A percentile compares a stretch with the other conserved stretches of the same genome.
phyloP scores from a whole-genome alignment of 1,139 yeast species.

The Zygosaccharomyces pseudobailii region DNA sequence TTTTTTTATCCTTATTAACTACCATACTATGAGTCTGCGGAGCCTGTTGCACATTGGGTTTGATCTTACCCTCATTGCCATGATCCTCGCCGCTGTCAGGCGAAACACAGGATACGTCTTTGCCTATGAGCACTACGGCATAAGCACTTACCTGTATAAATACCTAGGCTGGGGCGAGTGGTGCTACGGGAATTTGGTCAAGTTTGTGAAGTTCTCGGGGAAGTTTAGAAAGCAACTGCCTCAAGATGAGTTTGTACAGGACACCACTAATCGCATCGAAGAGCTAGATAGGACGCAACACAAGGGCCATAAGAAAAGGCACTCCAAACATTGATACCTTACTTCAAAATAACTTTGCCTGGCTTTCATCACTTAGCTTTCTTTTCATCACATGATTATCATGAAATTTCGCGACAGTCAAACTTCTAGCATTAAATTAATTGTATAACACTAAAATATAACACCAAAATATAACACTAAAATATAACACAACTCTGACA shows the following conservation, averaged over 20 bases:
- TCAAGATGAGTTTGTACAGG: constrained; percentile 14
- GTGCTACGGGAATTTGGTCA: constrained; percentile 42
- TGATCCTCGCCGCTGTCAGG: constrained; percentile 60
- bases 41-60: constrained; percentile 38
- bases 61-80: constrained; percentile 55
- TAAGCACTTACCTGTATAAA: constrained; percentile 49
- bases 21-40: constrained; percentile 24
- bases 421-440: not conserved
- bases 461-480: not conserved
- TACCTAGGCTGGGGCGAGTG: constrained; percentile 51
- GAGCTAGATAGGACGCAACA: constrained; percentile 7
- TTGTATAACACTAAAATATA: not conserved
- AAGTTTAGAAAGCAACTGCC: constrained; percentile 24
- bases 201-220: constrained; percentile 19
- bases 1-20: not conserved
- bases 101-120: constrained; percentile 53
- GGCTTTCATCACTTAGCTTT: not conserved
- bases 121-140: constrained; percentile 40
- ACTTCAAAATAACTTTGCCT: not conserved
- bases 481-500: not conserved
- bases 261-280: constrained; percentile 6
- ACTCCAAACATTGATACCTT: not conserved
- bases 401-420: not conserved
- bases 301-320: not conserved
- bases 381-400: not conserved